Percentiles rank a stretch among this genome's conserved stretches.
Conservation (phyloP, 2,329 filamentous ascomycete species). For the Helotiales sp. region DNA sequence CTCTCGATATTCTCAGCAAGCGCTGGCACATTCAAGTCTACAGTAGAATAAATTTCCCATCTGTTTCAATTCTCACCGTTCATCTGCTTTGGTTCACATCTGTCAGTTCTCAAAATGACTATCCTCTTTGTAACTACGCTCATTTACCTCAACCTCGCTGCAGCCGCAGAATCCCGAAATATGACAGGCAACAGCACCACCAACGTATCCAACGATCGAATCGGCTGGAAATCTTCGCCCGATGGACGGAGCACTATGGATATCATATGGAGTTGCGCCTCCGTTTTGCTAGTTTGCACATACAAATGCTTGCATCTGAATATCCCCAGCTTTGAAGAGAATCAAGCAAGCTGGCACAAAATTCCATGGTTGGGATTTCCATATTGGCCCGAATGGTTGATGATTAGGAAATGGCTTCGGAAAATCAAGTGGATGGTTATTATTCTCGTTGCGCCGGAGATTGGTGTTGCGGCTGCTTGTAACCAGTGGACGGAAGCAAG, state of each 20-base stretch:
- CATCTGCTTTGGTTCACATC: too few relatives aligned
- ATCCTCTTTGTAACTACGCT: neutral
- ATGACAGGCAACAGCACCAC: neutral
- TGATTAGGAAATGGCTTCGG: neutral
- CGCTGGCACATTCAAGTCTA: neutral
- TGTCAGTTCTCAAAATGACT: neutral
- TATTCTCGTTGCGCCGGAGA: neutral
- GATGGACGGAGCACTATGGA: slow-evolving; percentile 4
- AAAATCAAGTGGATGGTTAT: neutral
- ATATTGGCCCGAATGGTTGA: neutral
- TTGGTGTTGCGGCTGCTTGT: neutral
- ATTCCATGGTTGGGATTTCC: neutral
- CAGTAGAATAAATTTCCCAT: neutral
- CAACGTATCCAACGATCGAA: neutral
- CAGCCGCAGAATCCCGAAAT: neutral
- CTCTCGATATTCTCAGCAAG: neutral
- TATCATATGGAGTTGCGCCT: neutral
- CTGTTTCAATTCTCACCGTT: neutral
- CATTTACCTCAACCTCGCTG: neutral
- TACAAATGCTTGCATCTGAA: slow-evolving; percentile 5
- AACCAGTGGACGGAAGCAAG: neutral
- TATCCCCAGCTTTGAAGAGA: slow-evolving; percentile 1
- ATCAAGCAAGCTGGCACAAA: neutral
- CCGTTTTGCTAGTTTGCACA: neutral
- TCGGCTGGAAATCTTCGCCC: neutral